Evolutionary conservation across 192 early-diverging fungal genomes (phyloP).

Genomic region (Entomortierella parvispora): DNA sequence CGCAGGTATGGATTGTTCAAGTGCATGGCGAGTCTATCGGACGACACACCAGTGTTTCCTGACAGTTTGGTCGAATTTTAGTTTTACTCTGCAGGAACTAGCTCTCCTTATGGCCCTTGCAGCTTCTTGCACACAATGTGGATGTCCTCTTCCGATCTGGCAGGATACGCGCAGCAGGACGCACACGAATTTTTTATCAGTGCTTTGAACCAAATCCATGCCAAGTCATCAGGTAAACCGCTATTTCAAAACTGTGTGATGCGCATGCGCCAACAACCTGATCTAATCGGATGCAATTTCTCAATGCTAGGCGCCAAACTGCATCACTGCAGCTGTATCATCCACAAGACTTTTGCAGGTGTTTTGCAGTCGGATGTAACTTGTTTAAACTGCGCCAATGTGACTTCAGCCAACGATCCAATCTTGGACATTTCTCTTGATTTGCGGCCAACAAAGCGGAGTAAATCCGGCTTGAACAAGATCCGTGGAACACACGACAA

Average conservation of each 20-base stretch:
- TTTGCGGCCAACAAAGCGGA: constrained; percentile 60
- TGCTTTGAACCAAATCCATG: constrained; percentile 87
- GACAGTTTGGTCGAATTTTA: constrained; percentile 34
- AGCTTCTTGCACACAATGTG: constrained; percentile 90
- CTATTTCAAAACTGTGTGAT: neutral
- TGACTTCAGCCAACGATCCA: constrained; percentile 86
- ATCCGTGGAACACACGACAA: constrained; percentile 29
- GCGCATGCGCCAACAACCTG: neutral
- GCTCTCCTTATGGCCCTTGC: constrained; percentile 89
- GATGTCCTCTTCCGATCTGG: constrained; percentile 86
- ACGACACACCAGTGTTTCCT: neutral
- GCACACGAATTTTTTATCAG: constrained; percentile 98
- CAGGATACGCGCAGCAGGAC: constrained; percentile 95
- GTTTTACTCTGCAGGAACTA: constrained; percentile 73
- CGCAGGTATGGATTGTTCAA: constrained; percentile 61
- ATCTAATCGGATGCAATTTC: neutral
- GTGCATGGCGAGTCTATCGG: too few relatives aligned
- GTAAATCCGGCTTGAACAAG: constrained; percentile 42
- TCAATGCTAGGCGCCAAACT: constrained; percentile 25
- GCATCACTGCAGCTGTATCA: constrained; percentile 80
- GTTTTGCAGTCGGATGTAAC: constrained; percentile 91
- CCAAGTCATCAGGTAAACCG: constrained; percentile 60
- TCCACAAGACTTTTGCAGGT: constrained; percentile 93
- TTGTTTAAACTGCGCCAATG: constrained; percentile 80
- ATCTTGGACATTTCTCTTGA: constrained; percentile 94